Conservation (phyloP, 1,284 basidiomycete species). For the Ustilago trichophora region DNA sequence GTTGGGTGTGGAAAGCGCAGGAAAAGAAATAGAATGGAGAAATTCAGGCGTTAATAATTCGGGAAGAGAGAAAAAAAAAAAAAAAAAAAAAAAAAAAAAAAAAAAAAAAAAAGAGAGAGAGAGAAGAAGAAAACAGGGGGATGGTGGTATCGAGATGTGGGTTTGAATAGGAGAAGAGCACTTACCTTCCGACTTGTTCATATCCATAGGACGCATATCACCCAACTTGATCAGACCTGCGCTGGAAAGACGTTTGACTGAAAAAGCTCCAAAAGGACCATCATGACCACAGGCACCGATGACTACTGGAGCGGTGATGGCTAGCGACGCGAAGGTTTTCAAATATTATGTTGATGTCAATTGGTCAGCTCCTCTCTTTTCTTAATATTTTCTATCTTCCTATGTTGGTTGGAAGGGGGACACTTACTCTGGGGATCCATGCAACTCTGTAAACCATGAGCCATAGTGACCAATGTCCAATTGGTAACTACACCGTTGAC, state of each 20-base stretch:
- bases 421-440: slow-evolving; percentile 84
- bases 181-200: slow-evolving; percentile 58
- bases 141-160: no score
- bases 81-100: background rate
- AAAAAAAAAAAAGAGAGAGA: background rate
- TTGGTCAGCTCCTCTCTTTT: no score
- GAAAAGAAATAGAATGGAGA: no score
- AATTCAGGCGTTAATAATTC: background rate
- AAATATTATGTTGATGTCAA: no score
- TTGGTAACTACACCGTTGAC: slow-evolving; percentile 86
- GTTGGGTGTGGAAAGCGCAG: no score
- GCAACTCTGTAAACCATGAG: slow-evolving; percentile 76
- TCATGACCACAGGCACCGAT: slow-evolving; percentile 75
- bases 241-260: slow-evolving; percentile 81
- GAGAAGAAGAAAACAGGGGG: no score
- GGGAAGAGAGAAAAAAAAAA: background rate
- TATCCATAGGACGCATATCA: slow-evolving; percentile 74
- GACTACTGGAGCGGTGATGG: slow-evolving; percentile 72
- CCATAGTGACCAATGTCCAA: slow-evolving; percentile 83
- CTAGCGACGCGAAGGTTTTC: slow-evolving; percentile 36
- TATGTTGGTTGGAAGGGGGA: no score
- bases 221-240: slow-evolving; percentile 80
- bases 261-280: slow-evolving; percentile 85
- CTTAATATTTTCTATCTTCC: no score
- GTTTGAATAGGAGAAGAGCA: no score